These are phyloP conservation scores for Truncatella angustata DNA, from an alignment of 2,329 filamentous ascomycete genomes.

Conservation along the genomic window DNA sequence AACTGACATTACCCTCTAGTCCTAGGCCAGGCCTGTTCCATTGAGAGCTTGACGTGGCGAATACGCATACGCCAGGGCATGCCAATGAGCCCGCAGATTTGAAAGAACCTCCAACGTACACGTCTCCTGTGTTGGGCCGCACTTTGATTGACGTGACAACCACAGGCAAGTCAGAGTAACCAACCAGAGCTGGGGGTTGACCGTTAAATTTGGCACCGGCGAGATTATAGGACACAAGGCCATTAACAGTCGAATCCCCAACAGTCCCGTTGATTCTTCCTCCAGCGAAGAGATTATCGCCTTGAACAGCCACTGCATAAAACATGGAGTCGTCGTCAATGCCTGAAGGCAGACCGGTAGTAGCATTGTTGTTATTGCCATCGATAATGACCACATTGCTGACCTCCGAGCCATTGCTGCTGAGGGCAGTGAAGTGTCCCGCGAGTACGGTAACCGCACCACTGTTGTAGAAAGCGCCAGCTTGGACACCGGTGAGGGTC, in stretches of 20 bases:
- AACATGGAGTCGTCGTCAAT: constrained; percentile 74
- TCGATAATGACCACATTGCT: constrained; percentile 84
- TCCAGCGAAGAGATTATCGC: constrained; percentile 74
- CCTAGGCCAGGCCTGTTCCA: constrained; percentile 79
- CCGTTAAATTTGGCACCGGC: constrained; percentile 58
- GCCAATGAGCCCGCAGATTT: constrained; percentile 77
- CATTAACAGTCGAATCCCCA: constrained; percentile 60
- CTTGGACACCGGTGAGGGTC: constrained; percentile 66
- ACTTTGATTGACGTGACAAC: constrained; percentile 72
- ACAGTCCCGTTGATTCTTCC: constrained; percentile 74
- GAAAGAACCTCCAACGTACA: constrained; percentile 88
- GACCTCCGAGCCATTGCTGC: constrained; percentile 66
- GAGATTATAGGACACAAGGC: constrained; percentile 80
- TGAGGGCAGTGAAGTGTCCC: constrained; percentile 76
- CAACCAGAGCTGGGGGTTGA: constrained; percentile 75
- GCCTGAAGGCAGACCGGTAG: constrained; percentile 67
- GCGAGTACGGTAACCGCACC: constrained; percentile 77
- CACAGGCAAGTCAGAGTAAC: constrained; percentile 54
- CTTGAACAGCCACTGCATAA: constrained; percentile 64
- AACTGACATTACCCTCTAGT: constrained; percentile 67
- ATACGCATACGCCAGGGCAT: constrained; percentile 81
- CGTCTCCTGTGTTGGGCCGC: constrained; percentile 66
- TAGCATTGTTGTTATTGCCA: constrained; percentile 61
- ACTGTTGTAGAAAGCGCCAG: constrained; percentile 73
- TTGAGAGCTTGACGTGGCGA: constrained; percentile 65